These are phyloP conservation scores for Aspergillus cejpii DNA, from an alignment of 2,329 filamentous ascomycete species.

Conservation along the genomic window DNA sequence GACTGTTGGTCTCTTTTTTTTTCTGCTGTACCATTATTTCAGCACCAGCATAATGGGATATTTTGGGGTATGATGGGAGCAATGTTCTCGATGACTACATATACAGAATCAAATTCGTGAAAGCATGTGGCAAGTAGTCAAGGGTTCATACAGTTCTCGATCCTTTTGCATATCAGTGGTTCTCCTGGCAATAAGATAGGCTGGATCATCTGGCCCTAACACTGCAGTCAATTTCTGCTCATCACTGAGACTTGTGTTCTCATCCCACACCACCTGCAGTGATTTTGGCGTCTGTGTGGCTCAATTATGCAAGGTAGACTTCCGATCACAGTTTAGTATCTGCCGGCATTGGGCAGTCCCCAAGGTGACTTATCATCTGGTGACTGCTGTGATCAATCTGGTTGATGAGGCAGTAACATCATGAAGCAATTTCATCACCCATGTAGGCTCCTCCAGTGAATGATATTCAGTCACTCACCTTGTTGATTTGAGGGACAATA, in stretches of 20 bases:
- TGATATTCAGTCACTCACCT: no score
- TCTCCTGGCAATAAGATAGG: background rate
- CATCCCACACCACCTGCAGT: constrained; percentile 8
- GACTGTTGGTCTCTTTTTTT: background rate
- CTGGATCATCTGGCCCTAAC: background rate
- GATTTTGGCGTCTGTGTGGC: constrained; percentile 9
- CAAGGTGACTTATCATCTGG: constrained; percentile 3
- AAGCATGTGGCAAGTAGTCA: no score
- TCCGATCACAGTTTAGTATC: constrained; percentile 19
- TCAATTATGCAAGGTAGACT: constrained; percentile 20
- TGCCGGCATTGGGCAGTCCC: constrained; percentile 2
- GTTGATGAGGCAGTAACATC: background rate
- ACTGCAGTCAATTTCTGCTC: background rate
- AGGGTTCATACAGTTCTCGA: no score
- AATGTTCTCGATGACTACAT: background rate
- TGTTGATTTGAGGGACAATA: no score
- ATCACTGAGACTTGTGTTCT: background rate
- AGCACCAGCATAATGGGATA: background rate
- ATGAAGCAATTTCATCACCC: no score
- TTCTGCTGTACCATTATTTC: background rate
- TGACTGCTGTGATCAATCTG: constrained; percentile 3
- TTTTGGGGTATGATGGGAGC: background rate
- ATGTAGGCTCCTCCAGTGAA: no score
- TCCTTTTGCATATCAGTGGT: no score
- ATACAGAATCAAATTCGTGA: background rate